These are phyloP conservation scores for Xerocomus nothofagi DNA, from an alignment of 1,284 basidiomycete species.

Conservation along the genomic window DNA sequence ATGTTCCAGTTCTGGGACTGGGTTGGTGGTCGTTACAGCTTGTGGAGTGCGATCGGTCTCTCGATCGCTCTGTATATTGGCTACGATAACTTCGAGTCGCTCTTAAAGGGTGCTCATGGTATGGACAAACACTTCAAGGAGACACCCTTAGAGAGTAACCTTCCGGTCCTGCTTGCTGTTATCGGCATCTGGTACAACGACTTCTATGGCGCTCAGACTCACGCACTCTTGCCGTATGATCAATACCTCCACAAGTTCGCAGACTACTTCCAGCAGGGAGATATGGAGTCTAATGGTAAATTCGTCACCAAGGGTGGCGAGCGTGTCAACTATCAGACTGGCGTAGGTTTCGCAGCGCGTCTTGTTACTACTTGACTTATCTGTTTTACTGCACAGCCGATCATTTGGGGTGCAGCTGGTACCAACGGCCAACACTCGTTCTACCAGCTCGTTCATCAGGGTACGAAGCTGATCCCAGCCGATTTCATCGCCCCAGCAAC, in stretches of 20 bases:
- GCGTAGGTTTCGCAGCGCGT: conserved; percentile 53
- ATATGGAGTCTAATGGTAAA: conserved; percentile 99
- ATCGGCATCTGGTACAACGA: conserved; percentile 99
- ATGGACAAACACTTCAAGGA: conserved; percentile 98
- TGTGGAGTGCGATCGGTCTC: conserved; percentile 98
- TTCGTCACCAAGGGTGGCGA: conserved; percentile 91
- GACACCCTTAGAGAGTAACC: conserved; percentile 85
- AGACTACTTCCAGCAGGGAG: conserved; percentile 99
- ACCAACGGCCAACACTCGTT: conserved; percentile 99
- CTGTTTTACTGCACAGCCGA: conserved; percentile 58
- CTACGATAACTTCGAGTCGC: conserved; percentile 90
- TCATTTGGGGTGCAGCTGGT: conserved; percentile 98
- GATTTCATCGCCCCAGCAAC: conserved; percentile 97
- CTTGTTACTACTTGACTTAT: conserved; percentile 1
- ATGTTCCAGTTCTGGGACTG: conserved; percentile 99
- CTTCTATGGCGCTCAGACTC: conserved; percentile 95
- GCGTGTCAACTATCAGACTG: conserved; percentile 94
- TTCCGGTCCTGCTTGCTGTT: conserved; percentile 91
- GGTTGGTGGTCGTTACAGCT: conserved; percentile 97
- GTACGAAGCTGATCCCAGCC: conserved; percentile 88
- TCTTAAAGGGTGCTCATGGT: conserved; percentile 91
- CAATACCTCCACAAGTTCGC: conserved; percentile 99
- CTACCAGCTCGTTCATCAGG: conserved; percentile 98
- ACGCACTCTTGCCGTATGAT: conserved; percentile 95
- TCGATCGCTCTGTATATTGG: conserved; percentile 93